These are phyloP conservation scores for Jaltomata sinuosa DNA, from an alignment of 257 asterid species.

Conservation along the genomic window DNA sequence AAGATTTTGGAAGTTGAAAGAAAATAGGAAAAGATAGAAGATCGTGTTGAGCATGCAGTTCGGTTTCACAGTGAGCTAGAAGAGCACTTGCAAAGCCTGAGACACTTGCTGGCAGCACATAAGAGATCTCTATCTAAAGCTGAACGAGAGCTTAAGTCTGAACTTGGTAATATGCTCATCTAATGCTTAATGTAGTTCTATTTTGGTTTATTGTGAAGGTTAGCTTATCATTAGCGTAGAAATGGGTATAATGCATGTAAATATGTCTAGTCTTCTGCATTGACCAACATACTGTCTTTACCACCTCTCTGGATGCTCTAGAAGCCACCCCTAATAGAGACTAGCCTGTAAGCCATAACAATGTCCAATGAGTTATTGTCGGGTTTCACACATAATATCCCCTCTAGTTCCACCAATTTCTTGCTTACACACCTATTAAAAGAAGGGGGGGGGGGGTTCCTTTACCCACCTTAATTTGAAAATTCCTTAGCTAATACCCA, in stretches of 20 bases:
- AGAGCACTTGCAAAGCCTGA: conserved; percentile 51
- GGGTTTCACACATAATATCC: neutral
- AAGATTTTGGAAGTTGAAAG: conserved; percentile 51
- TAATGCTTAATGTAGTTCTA: neutral
- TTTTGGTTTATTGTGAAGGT: neutral
- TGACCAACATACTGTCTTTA: neutral
- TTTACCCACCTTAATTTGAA: neutral
- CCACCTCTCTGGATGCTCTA: neutral
- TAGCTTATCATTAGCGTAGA: neutral
- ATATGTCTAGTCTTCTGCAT: neutral
- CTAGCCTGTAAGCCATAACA: neutral
- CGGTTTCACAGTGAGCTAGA: conserved; percentile 43
- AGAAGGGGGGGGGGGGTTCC: neutral
- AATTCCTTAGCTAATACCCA: neutral
- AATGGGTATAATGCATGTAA: neutral
- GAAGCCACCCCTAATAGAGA: neutral
- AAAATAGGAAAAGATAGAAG: conserved; percentile 50
- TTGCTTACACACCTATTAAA: too few species aligned
- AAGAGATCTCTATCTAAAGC: conserved; percentile 80
- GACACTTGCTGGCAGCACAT: conserved; percentile 54
- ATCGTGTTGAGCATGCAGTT: conserved; percentile 45
- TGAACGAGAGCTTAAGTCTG: conserved; percentile 71
- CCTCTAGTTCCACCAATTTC: neutral
- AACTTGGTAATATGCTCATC: conserved; percentile 46
- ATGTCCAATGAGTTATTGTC: neutral